A percentile compares a stretch with the other conserved stretches of the same genome.
These are phyloP conservation scores for Citrus cavaleriei DNA, from an alignment of 345 rosid genomes.

Conservation along the genomic window DNA sequence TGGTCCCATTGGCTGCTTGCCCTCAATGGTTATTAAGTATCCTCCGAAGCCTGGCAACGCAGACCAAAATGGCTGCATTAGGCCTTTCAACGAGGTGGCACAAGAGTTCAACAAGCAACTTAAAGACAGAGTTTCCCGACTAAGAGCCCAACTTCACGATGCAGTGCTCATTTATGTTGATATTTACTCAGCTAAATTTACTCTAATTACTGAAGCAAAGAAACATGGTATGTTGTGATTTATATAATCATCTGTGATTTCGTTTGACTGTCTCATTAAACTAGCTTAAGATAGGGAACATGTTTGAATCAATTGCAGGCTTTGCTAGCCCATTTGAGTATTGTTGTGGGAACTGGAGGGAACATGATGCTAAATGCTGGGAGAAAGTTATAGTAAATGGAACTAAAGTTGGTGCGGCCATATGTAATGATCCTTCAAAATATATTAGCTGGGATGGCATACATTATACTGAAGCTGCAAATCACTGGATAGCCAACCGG, in stretches of 20 bases:
- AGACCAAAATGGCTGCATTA: conserved; percentile 33
- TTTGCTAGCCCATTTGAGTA: conserved; percentile 16
- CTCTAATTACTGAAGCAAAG: conserved; percentile 19
- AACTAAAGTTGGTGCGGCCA: background rate
- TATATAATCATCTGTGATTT: background rate
- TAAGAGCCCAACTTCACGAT: conserved; percentile 23
- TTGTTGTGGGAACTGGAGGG: conserved; percentile 28
- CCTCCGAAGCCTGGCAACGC: conserved; percentile 10
- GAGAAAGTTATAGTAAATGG: conserved; percentile 19
- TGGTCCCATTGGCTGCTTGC: conserved; percentile 44
- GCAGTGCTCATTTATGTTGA: conserved; percentile 33
- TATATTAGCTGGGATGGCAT: conserved; percentile 34
- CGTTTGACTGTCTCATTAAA: background rate
- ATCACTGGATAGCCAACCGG: conserved; percentile 24
- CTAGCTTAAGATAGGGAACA: background rate
- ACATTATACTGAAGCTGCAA: conserved; percentile 37
- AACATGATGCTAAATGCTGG: conserved; percentile 17
- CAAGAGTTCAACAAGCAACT: conserved; percentile 29
- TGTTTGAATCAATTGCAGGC: conserved; percentile 10
- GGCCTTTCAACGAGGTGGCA: conserved; percentile 31
- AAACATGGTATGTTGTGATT: conserved; percentile 20
- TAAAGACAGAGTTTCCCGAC: conserved; percentile 19
- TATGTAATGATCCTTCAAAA: conserved; percentile 25
- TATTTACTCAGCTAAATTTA: conserved; percentile 35
- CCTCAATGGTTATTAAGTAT: conserved; percentile 19